Conservation (phyloP, 2,329 filamentous ascomycete species). For the Sarocladium oryzae region DNA sequence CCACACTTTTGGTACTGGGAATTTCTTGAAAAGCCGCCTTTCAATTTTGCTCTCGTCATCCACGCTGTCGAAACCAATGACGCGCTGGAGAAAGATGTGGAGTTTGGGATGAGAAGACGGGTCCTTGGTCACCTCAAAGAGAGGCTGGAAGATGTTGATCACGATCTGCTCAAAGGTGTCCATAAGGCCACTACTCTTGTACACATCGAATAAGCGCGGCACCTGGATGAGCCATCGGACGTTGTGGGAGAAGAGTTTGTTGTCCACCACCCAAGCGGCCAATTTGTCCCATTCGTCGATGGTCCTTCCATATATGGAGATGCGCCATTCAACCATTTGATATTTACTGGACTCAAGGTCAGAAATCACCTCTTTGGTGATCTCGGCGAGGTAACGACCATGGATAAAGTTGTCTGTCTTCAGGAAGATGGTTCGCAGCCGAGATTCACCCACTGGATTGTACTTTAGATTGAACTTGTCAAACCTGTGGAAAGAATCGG, state of each 20-base stretch:
- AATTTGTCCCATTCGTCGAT: constrained; percentile 97
- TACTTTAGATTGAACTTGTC: constrained; percentile 99
- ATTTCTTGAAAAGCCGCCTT: constrained; percentile 89
- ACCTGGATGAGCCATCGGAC: constrained; percentile 96
- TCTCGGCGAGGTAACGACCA: constrained; percentile 91
- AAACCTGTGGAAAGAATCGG: constrained; percentile 96
- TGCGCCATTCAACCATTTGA: constrained; percentile 99
- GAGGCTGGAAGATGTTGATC: constrained; percentile 82
- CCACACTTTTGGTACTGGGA: constrained; percentile 85
- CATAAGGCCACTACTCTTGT: constrained; percentile 84
- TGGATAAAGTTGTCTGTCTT: constrained; percentile 99
- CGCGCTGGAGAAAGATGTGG: constrained; percentile 87
- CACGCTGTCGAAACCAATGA: constrained; percentile 95
- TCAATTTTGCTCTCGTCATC: constrained; percentile 98
- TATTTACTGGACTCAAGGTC: constrained; percentile 99
- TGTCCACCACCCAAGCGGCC: constrained; percentile 94
- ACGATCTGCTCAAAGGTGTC: constrained; percentile 85
- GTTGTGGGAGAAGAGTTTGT: constrained; percentile 96
- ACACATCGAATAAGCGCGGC: constrained; percentile 90
- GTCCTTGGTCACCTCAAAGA: constrained; percentile 90
- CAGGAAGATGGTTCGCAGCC: constrained; percentile 92
- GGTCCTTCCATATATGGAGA: constrained; percentile 90
- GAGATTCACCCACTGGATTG: constrained; percentile 92
- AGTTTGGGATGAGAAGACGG: constrained; percentile 84
- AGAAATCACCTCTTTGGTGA: constrained; percentile 95